These are phyloP conservation scores for Plenodomus biglobosus DNA, from an alignment of 2,329 filamentous ascomycete genomes.

Conservation along the genomic window DNA sequence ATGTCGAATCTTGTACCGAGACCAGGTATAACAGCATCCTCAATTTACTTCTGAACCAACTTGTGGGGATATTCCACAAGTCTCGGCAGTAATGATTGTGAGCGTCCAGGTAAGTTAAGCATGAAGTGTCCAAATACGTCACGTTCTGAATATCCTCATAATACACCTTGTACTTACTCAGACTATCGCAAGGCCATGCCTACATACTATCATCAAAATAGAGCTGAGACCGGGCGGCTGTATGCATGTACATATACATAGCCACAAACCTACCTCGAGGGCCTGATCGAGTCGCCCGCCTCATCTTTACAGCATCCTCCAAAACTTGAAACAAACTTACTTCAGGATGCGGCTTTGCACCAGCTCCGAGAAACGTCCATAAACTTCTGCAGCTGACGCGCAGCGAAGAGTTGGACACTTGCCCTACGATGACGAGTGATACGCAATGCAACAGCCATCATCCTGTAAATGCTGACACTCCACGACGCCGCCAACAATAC, in stretches of 20 bases:
- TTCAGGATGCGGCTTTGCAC: not conserved
- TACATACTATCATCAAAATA: constrained; percentile 1
- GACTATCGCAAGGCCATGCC: not conserved
- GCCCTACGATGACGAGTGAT: not conserved
- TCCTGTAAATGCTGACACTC: constrained; percentile 1
- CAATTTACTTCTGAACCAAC: no score
- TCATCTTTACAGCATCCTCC: constrained; percentile 14
- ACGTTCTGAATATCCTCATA: not conserved
- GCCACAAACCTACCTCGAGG: constrained; percentile 14
- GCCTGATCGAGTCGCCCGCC: constrained; percentile 5
- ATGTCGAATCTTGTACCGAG: no score
- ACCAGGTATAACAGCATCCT: no score
- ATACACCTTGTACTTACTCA: not conserved
- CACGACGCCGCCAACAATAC: constrained; percentile 14
- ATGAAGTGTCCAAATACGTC: no score
- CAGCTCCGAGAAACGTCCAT: no score
- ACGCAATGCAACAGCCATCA: constrained; percentile 1
- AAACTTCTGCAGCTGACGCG: no score
- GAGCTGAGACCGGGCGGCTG: constrained; percentile 7
- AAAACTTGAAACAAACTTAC: constrained; percentile 16
- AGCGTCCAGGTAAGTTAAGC: no score
- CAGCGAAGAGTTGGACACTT: no score
- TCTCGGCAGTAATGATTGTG: no score
- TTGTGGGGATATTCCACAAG: no score
- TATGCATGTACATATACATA: constrained; percentile 10